Evolutionary conservation across 2,329 filamentous ascomycete species (phyloP).

Genomic region (Botryotinia globosa): DNA sequence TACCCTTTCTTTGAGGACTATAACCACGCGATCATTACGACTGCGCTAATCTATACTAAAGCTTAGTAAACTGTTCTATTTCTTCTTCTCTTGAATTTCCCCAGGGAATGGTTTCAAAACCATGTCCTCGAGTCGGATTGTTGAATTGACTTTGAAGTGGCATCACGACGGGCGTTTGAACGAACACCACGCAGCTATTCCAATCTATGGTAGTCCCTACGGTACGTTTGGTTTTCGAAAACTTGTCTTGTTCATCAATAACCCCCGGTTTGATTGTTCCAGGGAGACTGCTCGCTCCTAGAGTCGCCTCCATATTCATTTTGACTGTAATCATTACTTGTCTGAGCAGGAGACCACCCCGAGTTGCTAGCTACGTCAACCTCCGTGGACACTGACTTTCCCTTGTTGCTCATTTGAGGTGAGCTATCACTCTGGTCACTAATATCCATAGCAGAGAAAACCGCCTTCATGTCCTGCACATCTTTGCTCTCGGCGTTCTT

Average conservation of each 20-base stretch:
- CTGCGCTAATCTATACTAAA: background rate
- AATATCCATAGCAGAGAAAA: slow-evolving; percentile 65
- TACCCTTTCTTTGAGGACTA: background rate
- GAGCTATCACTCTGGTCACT: slow-evolving; percentile 39
- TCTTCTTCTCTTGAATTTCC: background rate
- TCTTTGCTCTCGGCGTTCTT: slow-evolving; percentile 60
- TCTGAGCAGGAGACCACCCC: slow-evolving; percentile 17
- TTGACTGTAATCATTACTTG: slow-evolving; percentile 2
- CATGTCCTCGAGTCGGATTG: no score
- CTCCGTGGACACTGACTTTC: slow-evolving; percentile 6
- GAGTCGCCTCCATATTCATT: slow-evolving; percentile 12
- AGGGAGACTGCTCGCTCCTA: slow-evolving; percentile 13
- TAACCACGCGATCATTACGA: background rate
- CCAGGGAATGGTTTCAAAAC: background rate
- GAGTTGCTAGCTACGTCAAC: slow-evolving; percentile 23
- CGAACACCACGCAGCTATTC: background rate
- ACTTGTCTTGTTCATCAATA: background rate
- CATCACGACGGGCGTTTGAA: background rate
- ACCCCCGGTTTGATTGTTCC: background rate
- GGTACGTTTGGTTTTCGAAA: background rate
- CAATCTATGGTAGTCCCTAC: background rate
- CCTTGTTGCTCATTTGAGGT: slow-evolving; percentile 19
- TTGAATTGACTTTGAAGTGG: background rate
- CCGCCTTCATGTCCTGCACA: slow-evolving; percentile 69
- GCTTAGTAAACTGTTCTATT: background rate